Evolutionary conservation across 148 eudicot species (phyloP), one percentile per base, ranked within the genome.

Genomic region (Rhododendron henanense): DNA sequence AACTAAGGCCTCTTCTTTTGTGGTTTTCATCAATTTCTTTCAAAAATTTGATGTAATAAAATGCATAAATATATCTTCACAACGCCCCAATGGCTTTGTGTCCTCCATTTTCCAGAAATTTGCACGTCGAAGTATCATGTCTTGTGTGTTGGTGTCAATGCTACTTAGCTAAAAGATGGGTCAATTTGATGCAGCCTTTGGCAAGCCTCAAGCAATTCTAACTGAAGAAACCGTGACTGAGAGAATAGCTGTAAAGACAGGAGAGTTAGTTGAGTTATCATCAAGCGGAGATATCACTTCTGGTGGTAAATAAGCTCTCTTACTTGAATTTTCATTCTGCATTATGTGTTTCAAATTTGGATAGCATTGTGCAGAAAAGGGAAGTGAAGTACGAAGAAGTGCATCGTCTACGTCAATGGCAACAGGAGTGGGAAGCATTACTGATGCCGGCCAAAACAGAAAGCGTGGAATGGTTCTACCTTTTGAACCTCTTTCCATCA

Each of bases 401-500:
- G 41, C 10, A 53, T 83, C 88, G 15, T 79, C 89, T 23, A 73
- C 81, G 2, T 83, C 88, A 51, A 61, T 85, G 63, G 81, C 90
- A 28, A 84, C 89, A 51, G 84, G 88, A 83, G 86, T 85, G 47
- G 89, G 84, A 28, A 84, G 59, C 77, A 83, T 85, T 21, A 83
- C 13, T 41, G 87, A 85, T 77, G 67, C 78, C 9, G 53, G 74
- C 78, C 63, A 57, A 5, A 81, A 23, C n/a, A 87, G 84, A 48
- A 92, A 86, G 75, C 82, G 84, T 8, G 93, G 93, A 76, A 90
- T 90, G 93, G 78, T 92, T 82, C 88, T 92, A 69, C 90, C 91
- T 31, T 90, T 91, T 59, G 37, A 87, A 83, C 91, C 91, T 18
- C 90, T 85, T 86, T 87, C 90, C 45, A 91, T 91, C 67, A 61